Percentiles rank a stretch among this genome's conserved stretches.
Evolutionary conservation across 2,329 filamentous ascomycete species (phyloP).

Genomic region (Nothopassalora personata): DNA sequence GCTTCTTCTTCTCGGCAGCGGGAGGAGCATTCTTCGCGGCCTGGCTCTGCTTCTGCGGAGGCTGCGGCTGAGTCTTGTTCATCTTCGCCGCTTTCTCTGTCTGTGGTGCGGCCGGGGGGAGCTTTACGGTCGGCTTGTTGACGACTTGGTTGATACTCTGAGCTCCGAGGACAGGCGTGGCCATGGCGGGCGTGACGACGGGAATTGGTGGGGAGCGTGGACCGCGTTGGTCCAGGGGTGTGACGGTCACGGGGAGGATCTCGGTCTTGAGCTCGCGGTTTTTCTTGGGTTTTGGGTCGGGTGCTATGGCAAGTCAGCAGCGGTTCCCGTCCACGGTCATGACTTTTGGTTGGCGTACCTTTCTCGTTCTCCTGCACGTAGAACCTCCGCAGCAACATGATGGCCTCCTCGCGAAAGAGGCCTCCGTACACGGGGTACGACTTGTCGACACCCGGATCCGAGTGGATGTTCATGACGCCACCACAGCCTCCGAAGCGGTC

Average conservation of each 20-base stretch:
- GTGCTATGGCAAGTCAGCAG: conserved; percentile 40
- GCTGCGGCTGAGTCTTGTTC: background rate
- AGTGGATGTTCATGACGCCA: conserved; percentile 82
- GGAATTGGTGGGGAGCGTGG: conserved; percentile 1
- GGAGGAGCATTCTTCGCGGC: background rate
- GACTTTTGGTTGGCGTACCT: conserved; percentile 47
- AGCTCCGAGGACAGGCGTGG: conserved; percentile 18
- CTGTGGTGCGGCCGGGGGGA: conserved; percentile 7
- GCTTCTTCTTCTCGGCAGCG: conserved; percentile 1
- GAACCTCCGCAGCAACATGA: conserved; percentile 85
- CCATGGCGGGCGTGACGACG: conserved; percentile 3
- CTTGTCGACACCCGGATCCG: conserved; percentile 66
- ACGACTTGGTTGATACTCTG: conserved; percentile 9
- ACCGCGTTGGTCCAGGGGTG: conserved; percentile 8
- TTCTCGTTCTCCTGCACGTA: conserved; percentile 98
- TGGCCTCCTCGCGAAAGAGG: conserved; percentile 85
- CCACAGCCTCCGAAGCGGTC: conserved; percentile 96
- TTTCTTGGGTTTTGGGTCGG: conserved; percentile 60
- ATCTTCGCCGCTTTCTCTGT: too few relatives aligned
- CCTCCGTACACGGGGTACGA: conserved; percentile 81
- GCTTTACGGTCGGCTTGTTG: conserved; percentile 8
- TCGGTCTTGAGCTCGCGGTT: conserved; percentile 58
- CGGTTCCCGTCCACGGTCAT: background rate
- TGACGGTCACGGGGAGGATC: conserved; percentile 44
- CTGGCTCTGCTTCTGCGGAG: background rate